A percentile compares a stretch with the other conserved stretches of the same genome.
Evolutionary conservation across 2,329 filamentous ascomycete species (phyloP).

Genomic region (Mycosphaerella arachidis): DNA sequence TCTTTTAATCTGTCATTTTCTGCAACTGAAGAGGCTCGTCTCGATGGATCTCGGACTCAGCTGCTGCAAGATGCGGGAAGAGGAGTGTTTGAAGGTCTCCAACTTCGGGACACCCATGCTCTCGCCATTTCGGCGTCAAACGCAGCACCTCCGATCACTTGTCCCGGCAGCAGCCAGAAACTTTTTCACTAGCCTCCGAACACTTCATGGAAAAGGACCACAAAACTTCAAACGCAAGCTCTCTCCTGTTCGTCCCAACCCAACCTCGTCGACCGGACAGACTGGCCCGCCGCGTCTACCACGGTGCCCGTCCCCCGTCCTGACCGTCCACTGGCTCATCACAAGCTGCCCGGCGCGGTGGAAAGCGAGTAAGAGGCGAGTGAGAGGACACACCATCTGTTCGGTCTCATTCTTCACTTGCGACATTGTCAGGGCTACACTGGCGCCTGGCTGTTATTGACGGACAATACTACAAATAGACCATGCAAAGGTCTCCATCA

Average conservation of each 20-base stretch:
- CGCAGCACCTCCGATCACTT: background rate
- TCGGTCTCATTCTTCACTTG: background rate
- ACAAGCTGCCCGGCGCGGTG: background rate
- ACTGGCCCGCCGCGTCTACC: background rate
- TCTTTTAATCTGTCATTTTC: background rate
- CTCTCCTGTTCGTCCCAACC: background rate
- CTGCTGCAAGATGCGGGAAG: background rate
- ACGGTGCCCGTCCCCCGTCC: background rate
- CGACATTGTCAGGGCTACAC: background rate
- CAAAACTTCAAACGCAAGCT: background rate
- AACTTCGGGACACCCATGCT: background rate
- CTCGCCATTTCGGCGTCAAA: background rate
- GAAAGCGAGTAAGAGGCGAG: background rate
- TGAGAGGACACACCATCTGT: background rate
- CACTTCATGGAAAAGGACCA: background rate
- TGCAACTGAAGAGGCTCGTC: background rate
- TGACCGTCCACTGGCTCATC: background rate
- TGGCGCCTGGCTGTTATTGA: background rate
- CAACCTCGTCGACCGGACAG: background rate
- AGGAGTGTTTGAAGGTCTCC: background rate
- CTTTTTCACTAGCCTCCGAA: background rate
- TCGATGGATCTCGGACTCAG: background rate
- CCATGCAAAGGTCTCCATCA: conserved; percentile 1
- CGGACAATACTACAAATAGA: background rate
- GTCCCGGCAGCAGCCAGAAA: background rate